Evolutionary conservation across 2,329 filamentous ascomycete species (phyloP).

Genomic region (Fusarium sp.): DNA sequence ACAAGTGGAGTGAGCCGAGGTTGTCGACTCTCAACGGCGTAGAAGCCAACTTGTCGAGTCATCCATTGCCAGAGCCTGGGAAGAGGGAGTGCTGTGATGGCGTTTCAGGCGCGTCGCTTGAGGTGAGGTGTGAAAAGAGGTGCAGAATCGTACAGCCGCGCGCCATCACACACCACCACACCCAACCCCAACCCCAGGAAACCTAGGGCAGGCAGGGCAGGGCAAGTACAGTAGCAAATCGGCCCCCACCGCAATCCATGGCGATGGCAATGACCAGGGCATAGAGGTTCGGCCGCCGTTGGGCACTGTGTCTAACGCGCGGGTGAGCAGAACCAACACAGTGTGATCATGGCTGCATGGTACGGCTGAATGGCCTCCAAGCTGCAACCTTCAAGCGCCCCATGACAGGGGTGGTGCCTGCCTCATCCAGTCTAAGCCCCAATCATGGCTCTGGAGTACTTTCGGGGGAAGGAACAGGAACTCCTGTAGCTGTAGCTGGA

Average conservation of each 20-base stretch:
- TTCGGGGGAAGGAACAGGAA: slow-evolving; percentile 37
- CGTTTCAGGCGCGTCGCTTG: slow-evolving; percentile 33
- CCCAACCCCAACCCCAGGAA: slow-evolving; percentile 27
- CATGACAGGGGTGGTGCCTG: slow-evolving; percentile 29
- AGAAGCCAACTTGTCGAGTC: slow-evolving; percentile 24
- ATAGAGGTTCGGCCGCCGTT: slow-evolving; percentile 9
- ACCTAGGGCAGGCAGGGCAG: background rate
- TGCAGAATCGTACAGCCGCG: slow-evolving; percentile 42
- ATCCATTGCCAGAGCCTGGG: slow-evolving; percentile 14
- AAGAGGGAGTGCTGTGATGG: slow-evolving; percentile 26
- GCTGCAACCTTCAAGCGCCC: slow-evolving; percentile 33
- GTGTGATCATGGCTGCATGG: slow-evolving; percentile 12
- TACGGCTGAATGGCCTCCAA: background rate
- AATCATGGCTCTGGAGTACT: slow-evolving; percentile 31
- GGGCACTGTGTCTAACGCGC: slow-evolving; percentile 33
- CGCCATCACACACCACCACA: slow-evolving; percentile 27
- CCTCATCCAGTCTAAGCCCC: slow-evolving; percentile 12
- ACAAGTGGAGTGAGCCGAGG: slow-evolving; percentile 32
- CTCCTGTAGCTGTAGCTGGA: slow-evolving; percentile 20
- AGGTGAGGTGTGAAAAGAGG: slow-evolving; percentile 31
- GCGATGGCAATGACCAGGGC: background rate
- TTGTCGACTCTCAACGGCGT: slow-evolving; percentile 14
- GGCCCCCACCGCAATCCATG: slow-evolving; percentile 34
- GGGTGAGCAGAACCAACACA: slow-evolving; percentile 8
- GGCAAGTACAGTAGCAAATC: background rate